Conservation (phyloP, 441 rosid species). For the Daphne laureola region DNA sequence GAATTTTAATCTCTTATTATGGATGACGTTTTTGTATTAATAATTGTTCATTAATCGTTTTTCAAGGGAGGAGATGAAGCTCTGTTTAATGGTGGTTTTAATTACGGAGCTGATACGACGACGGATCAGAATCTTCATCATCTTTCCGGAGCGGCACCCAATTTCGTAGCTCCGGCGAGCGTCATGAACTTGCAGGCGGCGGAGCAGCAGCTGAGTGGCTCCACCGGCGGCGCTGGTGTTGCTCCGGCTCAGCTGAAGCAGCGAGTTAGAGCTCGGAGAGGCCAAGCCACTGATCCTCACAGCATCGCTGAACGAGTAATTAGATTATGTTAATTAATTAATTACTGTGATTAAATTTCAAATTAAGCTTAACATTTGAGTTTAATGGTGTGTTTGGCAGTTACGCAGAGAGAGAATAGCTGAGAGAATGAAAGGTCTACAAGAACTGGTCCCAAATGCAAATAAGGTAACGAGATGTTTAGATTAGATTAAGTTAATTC, state of each 20-base stretch:
- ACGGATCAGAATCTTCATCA: conserved; percentile 43
- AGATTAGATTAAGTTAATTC: no score
- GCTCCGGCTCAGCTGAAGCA: conserved; percentile 55
- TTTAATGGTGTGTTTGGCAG: conserved; percentile 20
- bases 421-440: conserved; percentile 73
- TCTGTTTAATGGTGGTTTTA: no score
- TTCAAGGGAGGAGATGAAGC: no score
- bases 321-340: conserved; percentile 1
- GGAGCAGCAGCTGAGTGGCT: conserved; percentile 45
- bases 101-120: no score
- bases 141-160: conserved; percentile 30
- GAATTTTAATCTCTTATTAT: no score
- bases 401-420: conserved; percentile 72
- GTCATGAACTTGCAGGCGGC: conserved; percentile 24
- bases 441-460: conserved; percentile 74
- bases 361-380: background rate
- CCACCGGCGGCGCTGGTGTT: conserved; percentile 20
- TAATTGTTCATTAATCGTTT: no score
- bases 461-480: conserved; percentile 35
- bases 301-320: conserved; percentile 77
- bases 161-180: conserved; percentile 23
- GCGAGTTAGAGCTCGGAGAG: conserved; percentile 70
- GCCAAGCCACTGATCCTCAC: conserved; percentile 90
- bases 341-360: background rate
- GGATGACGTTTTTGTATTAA: no score